Evolutionary conservation across 2,329 filamentous ascomycete species (phyloP).

Genomic region (Fusarium heterosporum): DNA sequence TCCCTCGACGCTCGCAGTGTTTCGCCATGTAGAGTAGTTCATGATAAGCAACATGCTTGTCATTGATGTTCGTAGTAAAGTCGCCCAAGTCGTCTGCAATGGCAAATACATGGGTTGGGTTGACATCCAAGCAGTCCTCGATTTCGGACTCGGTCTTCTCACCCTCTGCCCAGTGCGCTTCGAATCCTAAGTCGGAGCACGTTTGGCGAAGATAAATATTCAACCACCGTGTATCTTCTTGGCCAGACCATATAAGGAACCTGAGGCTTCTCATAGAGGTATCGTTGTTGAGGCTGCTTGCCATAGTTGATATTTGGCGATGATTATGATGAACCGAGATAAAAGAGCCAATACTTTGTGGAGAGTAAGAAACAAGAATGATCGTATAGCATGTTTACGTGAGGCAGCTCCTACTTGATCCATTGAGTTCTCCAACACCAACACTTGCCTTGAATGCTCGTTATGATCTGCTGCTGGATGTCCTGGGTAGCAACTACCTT

Average conservation of each 20-base stretch:
- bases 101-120: not conserved
- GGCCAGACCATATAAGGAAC: not conserved
- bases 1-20: slow-evolving; percentile 66
- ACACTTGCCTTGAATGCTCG: not conserved
- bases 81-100: not conserved
- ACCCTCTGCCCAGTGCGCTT: too few relatives aligned
- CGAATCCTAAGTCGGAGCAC: too few relatives aligned
- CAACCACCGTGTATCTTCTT: too few relatives aligned
- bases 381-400: not conserved
- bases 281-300: not conserved
- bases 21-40: slow-evolving; percentile 69
- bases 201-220: too few relatives aligned
- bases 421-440: not conserved
- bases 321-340: not conserved
- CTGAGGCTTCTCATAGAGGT: too few relatives aligned
- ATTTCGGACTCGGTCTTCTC: not conserved
- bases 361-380: not conserved
- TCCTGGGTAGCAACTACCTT: not conserved
- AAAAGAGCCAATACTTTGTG: not conserved
- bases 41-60: too few relatives aligned
- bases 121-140: not conserved
- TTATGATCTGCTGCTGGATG: not conserved
- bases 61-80: too few relatives aligned
- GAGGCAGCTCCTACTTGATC: too few relatives aligned
- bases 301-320: not conserved